These are phyloP conservation scores for Dothistroma septosporum DNA, from an alignment of 2,329 filamentous ascomycete genomes.

Conservation along the genomic window DNA sequence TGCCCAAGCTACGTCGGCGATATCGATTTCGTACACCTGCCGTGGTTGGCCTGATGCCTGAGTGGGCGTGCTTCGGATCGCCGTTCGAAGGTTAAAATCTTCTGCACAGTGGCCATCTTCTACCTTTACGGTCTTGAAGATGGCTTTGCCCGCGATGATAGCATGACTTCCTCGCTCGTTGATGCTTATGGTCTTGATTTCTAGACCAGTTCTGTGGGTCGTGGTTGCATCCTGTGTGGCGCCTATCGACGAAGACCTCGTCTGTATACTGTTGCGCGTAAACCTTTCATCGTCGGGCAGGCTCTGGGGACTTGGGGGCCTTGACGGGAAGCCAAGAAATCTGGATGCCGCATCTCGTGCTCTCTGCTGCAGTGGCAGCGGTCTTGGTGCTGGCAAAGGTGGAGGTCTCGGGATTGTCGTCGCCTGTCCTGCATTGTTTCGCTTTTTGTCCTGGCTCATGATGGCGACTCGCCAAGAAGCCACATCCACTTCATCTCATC, in stretches of 20 bases:
- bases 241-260: constrained; percentile 26
- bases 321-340: constrained; percentile 29
- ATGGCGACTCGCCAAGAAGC: not conserved
- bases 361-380: constrained; percentile 24
- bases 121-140: constrained; percentile 61
- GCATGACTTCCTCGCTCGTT: constrained; percentile 61
- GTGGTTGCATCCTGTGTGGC: constrained; percentile 50
- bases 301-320: constrained; percentile 26
- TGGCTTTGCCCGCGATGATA: constrained; percentile 61
- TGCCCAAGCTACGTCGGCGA: constrained; percentile 65
- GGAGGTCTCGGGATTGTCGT: constrained; percentile 15
- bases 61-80: constrained; percentile 56
- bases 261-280: constrained; percentile 18
- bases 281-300: constrained; percentile 22
- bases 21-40: constrained; percentile 49
- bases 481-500: constrained; percentile 2
- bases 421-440: not conserved
- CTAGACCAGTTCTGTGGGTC: constrained; percentile 60
- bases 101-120: constrained; percentile 54
- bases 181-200: constrained; percentile 60
- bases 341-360: constrained; percentile 32
- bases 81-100: constrained; percentile 60
- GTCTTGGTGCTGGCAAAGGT: constrained; percentile 23
- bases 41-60: constrained; percentile 48
- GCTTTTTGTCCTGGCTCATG: constrained; percentile 6